phyloP scores from a whole-genome alignment of 306 rosid species.

The Psophocarpus tetragonolobus region DNA sequence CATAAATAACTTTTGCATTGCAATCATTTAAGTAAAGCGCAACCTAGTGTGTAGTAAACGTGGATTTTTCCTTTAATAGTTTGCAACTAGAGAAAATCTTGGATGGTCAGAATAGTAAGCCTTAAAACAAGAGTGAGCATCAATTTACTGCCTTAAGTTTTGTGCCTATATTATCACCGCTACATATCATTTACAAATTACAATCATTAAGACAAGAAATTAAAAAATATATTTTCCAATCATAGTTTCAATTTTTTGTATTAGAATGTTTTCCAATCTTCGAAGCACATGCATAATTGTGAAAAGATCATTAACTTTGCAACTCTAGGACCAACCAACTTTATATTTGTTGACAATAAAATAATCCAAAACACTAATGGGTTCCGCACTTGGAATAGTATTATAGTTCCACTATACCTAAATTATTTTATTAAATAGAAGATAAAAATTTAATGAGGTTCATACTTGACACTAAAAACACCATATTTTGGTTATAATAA shows the following conservation, averaged over 20 bases:
- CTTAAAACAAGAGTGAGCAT: conserved; percentile 50
- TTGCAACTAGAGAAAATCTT: conserved; percentile 18
- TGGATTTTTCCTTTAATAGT: neutral
- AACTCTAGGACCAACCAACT: neutral
- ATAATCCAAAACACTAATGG: no score
- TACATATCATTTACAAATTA: conserved; percentile 44
- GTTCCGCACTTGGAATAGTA: no score
- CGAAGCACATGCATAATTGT: conserved; percentile 16
- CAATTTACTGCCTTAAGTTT: conserved; percentile 56
- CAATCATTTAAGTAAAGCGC: conserved; percentile 9
- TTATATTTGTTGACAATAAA: no score
- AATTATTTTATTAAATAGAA: no score
- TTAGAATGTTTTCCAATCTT: neutral
- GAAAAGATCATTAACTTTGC: conserved; percentile 13
- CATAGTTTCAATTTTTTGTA: conserved; percentile 3
- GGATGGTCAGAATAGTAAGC: conserved; percentile 36
- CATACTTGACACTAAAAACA: no score
- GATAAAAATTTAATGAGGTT: no score
- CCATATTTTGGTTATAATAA: no score
- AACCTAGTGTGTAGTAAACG: neutral
- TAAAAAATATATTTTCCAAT: neutral
- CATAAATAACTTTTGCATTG: neutral
- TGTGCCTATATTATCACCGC: no score
- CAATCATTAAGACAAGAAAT: conserved; percentile 39
- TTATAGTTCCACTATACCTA: no score